Evolutionary conservation across 441 rosid species (phyloP).

Genomic region (Biscutella laevigata): DNA sequence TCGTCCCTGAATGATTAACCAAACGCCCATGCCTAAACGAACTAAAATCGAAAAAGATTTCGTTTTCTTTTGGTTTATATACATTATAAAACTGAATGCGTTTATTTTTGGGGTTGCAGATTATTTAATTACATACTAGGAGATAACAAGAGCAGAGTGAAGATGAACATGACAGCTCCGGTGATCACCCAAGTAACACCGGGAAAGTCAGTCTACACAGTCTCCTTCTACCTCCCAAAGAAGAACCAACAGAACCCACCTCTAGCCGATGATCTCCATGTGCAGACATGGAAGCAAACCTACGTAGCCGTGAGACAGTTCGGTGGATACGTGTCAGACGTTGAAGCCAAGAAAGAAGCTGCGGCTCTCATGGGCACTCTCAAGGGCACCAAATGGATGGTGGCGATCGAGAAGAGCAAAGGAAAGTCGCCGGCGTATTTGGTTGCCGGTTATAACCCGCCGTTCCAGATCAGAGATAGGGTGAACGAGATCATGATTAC

Average conservation of each 20-base stretch:
- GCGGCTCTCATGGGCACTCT: slow-evolving; percentile 16
- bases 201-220: slow-evolving; percentile 6
- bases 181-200: slow-evolving; percentile 17
- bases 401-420: slow-evolving; percentile 10
- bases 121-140: slow-evolving; percentile 22
- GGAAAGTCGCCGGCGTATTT: slow-evolving; percentile 21
- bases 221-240: slow-evolving; percentile 14
- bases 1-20: too few relatives aligned
- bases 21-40: too few relatives aligned
- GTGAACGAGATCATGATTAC: slow-evolving; percentile 20
- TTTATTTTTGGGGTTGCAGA: slow-evolving; percentile 1
- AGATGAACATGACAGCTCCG: slow-evolving; percentile 25
- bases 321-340: slow-evolving; percentile 11
- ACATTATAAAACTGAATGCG: not conserved
- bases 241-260: slow-evolving; percentile 20
- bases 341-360: slow-evolving; percentile 10
- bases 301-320: slow-evolving; percentile 19
- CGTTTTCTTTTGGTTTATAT: too few relatives aligned
- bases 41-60: too few relatives aligned
- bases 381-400: not conserved
- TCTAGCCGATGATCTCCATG: slow-evolving; percentile 3
- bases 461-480: slow-evolving; percentile 9
- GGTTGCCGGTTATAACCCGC: slow-evolving; percentile 18
- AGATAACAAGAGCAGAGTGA: slow-evolving; percentile 8
- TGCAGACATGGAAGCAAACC: slow-evolving; percentile 12